Conservation (phyloP, 2,329 filamentous ascomycete genomes). For the Sarocladiaceae sp. region DNA sequence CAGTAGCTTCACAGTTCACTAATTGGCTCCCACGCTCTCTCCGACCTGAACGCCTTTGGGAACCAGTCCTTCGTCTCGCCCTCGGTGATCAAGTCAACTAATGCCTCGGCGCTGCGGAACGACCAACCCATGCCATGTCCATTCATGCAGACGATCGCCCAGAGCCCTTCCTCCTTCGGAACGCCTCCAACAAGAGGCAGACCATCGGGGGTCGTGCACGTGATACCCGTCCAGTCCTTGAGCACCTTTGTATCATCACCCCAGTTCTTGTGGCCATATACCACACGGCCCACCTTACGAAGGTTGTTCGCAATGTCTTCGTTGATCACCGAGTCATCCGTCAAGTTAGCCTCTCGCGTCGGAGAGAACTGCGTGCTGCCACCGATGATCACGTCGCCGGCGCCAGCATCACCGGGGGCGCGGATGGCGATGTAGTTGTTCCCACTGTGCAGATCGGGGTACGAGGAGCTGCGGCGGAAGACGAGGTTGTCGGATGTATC, state of each 20-base stretch:
- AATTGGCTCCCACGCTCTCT: slow-evolving; percentile 29
- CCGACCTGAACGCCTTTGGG: slow-evolving; percentile 41
- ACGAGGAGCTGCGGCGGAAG: slow-evolving; percentile 16
- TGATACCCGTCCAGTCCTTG: slow-evolving; percentile 47
- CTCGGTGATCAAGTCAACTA: slow-evolving; percentile 47
- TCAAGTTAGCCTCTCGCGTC: slow-evolving; percentile 20
- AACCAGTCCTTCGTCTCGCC: slow-evolving; percentile 41
- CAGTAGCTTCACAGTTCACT: too few species aligned
- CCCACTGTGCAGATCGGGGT: slow-evolving; percentile 23
- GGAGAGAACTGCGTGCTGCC: slow-evolving; percentile 19
- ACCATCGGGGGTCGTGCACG: slow-evolving; percentile 48
- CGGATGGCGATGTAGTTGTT: slow-evolving; percentile 32
- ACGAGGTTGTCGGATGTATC: slow-evolving; percentile 18
- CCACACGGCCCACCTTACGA: slow-evolving; percentile 32
- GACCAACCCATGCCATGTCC: slow-evolving; percentile 62
- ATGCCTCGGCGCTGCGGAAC: slow-evolving; percentile 51
- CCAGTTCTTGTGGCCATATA: slow-evolving; percentile 40
- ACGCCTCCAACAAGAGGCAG: slow-evolving; percentile 46
- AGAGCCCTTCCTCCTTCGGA: slow-evolving; percentile 39
- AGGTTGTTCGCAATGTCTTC: slow-evolving; percentile 43
- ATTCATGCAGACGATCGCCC: slow-evolving; percentile 54
- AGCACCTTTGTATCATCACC: slow-evolving; percentile 19
- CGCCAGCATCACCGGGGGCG: slow-evolving; percentile 17
- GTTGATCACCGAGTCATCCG: slow-evolving; percentile 49
- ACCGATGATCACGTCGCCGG: slow-evolving; percentile 24